phyloP scores from a whole-genome alignment of 345 rosid genomes.

The Kandelia obovata region DNA sequence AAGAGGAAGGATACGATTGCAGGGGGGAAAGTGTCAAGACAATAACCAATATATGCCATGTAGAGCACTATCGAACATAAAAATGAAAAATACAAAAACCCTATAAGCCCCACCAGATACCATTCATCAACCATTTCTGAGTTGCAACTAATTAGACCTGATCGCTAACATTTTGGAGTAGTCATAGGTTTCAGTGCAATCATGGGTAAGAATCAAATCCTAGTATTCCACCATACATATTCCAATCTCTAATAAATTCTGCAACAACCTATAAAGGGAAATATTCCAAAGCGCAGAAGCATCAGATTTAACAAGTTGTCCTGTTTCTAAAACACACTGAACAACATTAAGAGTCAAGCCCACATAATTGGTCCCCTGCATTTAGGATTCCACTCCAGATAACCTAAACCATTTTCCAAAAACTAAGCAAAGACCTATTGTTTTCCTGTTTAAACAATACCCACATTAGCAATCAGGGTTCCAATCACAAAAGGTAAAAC shows the following conservation, averaged over 20 bases:
- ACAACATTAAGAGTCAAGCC: no score
- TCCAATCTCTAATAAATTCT: no score
- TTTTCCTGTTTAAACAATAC: background rate
- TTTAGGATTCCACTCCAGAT: no score
- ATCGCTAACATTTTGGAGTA: no score
- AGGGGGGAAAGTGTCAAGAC: background rate
- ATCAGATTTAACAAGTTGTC: no score
- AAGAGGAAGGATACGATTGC: background rate
- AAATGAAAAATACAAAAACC: background rate
- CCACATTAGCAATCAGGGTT: background rate
- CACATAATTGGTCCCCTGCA: no score
- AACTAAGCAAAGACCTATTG: background rate
- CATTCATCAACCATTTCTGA: background rate
- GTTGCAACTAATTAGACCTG: no score
- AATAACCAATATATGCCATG: background rate
- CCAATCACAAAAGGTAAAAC: background rate
- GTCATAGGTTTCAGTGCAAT: background rate
- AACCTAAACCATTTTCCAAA: background rate
- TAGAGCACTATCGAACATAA: background rate
- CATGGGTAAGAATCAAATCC: no score
- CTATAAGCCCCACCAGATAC: background rate
- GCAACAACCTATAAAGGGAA: no score
- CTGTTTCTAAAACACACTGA: no score
- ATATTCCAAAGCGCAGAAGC: no score
- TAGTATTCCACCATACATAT: no score